Conservation (phyloP, 202 grass and related monocot species). For the Digitaria exilis region DNA sequence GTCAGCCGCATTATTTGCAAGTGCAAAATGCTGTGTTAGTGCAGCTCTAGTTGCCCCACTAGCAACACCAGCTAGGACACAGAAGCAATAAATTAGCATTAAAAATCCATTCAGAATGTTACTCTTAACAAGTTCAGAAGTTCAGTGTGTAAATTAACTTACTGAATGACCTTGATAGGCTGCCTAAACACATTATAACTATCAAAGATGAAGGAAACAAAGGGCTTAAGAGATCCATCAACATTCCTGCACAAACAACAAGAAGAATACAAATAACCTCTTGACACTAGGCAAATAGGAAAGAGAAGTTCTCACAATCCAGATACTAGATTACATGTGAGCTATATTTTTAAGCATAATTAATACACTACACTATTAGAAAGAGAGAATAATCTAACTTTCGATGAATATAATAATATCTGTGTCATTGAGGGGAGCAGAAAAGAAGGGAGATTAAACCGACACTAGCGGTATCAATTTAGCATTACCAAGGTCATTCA, state of each 20-base stretch:
- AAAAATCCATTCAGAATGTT: conserved; percentile 18
- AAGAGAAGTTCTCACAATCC: background rate
- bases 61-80: conserved; percentile 85
- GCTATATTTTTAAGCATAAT: conserved; percentile 23
- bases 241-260: conserved; percentile 75
- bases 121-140: background rate
- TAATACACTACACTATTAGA: background rate
- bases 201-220: conserved; percentile 93
- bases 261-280: conserved; percentile 13
- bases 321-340: conserved; percentile 32
- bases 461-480: conserved; percentile 17
- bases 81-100: conserved; percentile 8
- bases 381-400: conserved; percentile 9
- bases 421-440: background rate
- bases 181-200: conserved; percentile 86
- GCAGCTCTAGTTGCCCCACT: conserved; percentile 97
- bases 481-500: conserved; percentile 94
- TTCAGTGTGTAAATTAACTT: conserved; percentile 46
- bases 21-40: conserved; percentile 89
- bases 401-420: background rate
- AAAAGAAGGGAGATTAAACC: background rate
- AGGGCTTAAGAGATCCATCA: conserved; percentile 97
- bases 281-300: conserved; percentile 15
- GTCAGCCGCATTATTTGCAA: conserved; percentile 91
- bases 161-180: conserved; percentile 94